Conservation (phyloP, 352 stramenopile species). For the Pythium apleroticum region DNA sequence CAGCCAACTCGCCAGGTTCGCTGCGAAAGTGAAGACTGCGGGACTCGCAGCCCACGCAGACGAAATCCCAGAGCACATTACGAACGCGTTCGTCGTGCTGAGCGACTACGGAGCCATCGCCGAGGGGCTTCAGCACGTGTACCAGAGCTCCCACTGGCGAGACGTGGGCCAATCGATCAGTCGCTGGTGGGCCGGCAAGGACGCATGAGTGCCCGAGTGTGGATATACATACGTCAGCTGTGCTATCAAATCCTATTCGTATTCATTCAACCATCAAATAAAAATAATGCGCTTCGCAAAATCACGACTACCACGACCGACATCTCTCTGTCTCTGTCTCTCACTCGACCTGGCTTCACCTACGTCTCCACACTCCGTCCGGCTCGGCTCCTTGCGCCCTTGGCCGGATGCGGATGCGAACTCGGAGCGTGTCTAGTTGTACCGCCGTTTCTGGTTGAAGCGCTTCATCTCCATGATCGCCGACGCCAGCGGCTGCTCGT, state of each 20-base stretch:
- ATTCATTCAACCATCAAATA: slow-evolving; percentile 14
- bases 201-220: background rate
- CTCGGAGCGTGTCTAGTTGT: slow-evolving; percentile 45
- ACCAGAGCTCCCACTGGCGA: slow-evolving; percentile 52
- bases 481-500: slow-evolving; percentile 75
- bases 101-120: slow-evolving; percentile 64
- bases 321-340: slow-evolving; percentile 1
- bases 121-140: slow-evolving; percentile 55
- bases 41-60: slow-evolving; percentile 52
- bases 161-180: slow-evolving; percentile 39
- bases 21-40: slow-evolving; percentile 42
- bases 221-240: no score
- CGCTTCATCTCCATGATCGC: slow-evolving; percentile 88
- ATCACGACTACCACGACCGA: background rate
- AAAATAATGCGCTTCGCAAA: slow-evolving; percentile 9
- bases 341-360: background rate
- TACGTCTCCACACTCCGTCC: background rate
- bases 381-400: background rate
- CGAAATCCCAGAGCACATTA: slow-evolving; percentile 65
- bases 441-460: slow-evolving; percentile 88
- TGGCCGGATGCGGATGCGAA: background rate
- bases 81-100: slow-evolving; percentile 45
- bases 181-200: slow-evolving; percentile 43
- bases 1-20: slow-evolving; percentile 48
- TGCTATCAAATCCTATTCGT: slow-evolving; percentile 14